Evolutionary conservation across 2,329 filamentous ascomycete species (phyloP).

Genomic region (Hypoxylon sp.): DNA sequence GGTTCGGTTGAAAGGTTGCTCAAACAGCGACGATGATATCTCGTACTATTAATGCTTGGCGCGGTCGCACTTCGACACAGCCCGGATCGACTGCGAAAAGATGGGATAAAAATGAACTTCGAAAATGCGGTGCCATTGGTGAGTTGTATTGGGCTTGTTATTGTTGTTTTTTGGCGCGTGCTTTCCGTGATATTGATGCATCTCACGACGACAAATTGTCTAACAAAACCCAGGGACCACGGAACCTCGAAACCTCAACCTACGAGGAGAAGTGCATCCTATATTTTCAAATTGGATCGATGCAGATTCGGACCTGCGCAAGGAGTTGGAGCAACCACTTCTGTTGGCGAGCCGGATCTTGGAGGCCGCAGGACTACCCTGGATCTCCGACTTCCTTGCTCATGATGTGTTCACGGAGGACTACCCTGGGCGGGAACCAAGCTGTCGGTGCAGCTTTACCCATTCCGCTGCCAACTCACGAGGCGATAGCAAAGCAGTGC

Average conservation of each 20-base stretch:
- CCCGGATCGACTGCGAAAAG: slow-evolving; percentile 41
- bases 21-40: slow-evolving; percentile 27
- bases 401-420: slow-evolving; percentile 44
- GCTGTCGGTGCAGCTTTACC: slow-evolving; percentile 26
- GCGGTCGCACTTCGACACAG: slow-evolving; percentile 32
- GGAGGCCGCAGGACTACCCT: slow-evolving; percentile 43
- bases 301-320: slow-evolving; percentile 28
- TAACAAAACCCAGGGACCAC: slow-evolving; percentile 43
- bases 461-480: background rate
- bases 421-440: slow-evolving; percentile 42
- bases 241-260: slow-evolving; percentile 26
- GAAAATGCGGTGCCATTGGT: slow-evolving; percentile 45
- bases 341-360: slow-evolving; percentile 46
- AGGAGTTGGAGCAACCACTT: slow-evolving; percentile 45
- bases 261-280: slow-evolving; percentile 45
- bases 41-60: slow-evolving; percentile 16
- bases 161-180: background rate
- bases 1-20: background rate
- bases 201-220: slow-evolving; percentile 6
- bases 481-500: slow-evolving; percentile 6
- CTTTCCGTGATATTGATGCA: background rate
- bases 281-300: slow-evolving; percentile 44
- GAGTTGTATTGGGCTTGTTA: background rate
- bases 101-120: slow-evolving; percentile 45
- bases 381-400: slow-evolving; percentile 47